Conservation (phyloP, 495 filamentous ascomycete species). For the Chaetomium cochliodes region DNA sequence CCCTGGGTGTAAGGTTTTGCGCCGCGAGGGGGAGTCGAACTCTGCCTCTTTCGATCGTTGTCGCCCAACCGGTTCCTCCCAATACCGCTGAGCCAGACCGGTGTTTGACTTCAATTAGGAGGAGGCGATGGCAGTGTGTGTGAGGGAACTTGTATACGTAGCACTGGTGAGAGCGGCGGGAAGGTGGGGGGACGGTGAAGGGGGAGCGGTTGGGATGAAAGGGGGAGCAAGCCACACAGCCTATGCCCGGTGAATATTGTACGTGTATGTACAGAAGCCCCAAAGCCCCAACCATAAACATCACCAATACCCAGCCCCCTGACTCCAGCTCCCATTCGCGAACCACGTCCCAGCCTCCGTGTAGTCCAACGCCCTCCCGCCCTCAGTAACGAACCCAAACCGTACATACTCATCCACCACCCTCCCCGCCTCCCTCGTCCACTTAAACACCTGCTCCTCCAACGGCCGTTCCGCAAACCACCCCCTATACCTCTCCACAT, state of each 20-base stretch:
- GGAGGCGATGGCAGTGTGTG: not conserved
- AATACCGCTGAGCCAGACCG: not conserved
- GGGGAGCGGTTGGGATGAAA: not conserved
- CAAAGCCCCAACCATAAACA: not conserved
- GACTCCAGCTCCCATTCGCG: slow-evolving; percentile 32
- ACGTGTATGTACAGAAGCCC: not conserved
- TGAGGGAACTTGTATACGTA: not conserved
- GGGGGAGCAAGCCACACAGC: not conserved
- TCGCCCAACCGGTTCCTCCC: not conserved
- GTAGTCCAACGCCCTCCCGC: slow-evolving; percentile 26
- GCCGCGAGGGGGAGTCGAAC: not conserved
- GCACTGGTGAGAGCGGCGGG: not conserved
- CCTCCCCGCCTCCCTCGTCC: slow-evolving; percentile 16
- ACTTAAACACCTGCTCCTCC: slow-evolving; percentile 28
- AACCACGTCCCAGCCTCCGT: slow-evolving; percentile 32
- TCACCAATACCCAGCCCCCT: slow-evolving; percentile 28
- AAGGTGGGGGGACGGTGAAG: not conserved
- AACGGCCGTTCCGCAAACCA: slow-evolving; percentile 27
- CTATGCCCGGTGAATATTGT: not conserved
- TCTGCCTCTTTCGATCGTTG: not conserved
- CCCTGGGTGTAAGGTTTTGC: not conserved
- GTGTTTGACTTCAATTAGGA: not conserved
- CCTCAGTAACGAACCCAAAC: slow-evolving; percentile 25
- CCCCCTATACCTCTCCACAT: slow-evolving; percentile 32
- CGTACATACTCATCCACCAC: slow-evolving; percentile 30